Conservation (phyloP, 2,329 filamentous ascomycete genomes). For the Neocucurbitaria cava region DNA sequence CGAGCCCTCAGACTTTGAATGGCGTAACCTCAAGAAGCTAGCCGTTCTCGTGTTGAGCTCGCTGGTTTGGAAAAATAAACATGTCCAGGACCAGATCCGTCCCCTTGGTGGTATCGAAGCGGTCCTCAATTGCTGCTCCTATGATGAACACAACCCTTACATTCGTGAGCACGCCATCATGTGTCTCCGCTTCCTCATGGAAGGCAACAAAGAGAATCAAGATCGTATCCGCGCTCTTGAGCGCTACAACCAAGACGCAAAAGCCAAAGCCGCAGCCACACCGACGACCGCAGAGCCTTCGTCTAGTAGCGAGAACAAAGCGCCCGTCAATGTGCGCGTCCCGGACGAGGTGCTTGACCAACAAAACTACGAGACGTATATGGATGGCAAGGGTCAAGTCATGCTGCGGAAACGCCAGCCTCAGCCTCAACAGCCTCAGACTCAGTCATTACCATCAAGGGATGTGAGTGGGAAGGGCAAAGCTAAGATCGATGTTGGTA, state of each 20-base stretch:
- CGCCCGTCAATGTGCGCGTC: constrained; percentile 44
- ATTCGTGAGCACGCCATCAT: constrained; percentile 79
- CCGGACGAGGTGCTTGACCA: constrained; percentile 58
- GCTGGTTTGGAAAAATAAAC: constrained; percentile 83
- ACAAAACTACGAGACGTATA: constrained; percentile 59
- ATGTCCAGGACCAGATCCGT: constrained; percentile 88
- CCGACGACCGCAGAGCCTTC: constrained; percentile 5
- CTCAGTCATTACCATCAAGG: constrained; percentile 11
- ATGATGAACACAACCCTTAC: constrained; percentile 93
- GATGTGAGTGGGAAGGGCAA: constrained; percentile 31
- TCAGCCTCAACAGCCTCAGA: constrained; percentile 12
- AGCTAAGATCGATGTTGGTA: constrained; percentile 35
- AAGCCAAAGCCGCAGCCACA: constrained; percentile 21
- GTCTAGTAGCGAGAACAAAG: constrained; percentile 7
- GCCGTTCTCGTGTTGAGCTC: constrained; percentile 90
- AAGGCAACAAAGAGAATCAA: constrained; percentile 76
- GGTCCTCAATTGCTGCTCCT: constrained; percentile 85
- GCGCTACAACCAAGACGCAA: constrained; percentile 29
- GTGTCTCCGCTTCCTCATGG: constrained; percentile 65
- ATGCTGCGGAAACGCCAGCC: constrained; percentile 53
- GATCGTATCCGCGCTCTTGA: constrained; percentile 71
- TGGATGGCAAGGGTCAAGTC: constrained; percentile 58
- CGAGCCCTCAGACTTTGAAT: constrained; percentile 71
- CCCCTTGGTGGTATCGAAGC: constrained; percentile 85
- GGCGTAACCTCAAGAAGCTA: constrained; percentile 88